Evolutionary conservation across 331 rosid species (phyloP).

Genomic region (Stylosanthes scabra): DNA sequence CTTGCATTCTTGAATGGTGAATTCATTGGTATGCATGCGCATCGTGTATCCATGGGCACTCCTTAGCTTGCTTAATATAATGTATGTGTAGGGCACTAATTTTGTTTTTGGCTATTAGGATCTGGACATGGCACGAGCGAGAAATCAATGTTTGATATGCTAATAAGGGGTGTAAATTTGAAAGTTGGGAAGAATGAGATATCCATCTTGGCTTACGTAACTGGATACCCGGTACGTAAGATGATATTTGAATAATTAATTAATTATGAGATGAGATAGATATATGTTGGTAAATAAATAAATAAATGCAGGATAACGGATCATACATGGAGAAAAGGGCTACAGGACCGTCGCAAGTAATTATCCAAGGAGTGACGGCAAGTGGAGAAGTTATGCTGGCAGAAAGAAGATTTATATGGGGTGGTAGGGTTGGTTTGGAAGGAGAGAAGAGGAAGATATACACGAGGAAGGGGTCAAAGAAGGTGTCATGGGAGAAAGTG

Average conservation of each 20-base stretch:
- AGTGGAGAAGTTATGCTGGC: too few relatives aligned
- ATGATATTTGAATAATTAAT: slow-evolving; percentile 4
- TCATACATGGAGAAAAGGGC: slow-evolving; percentile 94
- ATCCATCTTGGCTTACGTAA: slow-evolving; percentile 56
- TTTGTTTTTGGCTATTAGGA: slow-evolving; percentile 48
- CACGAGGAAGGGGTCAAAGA: slow-evolving; percentile 58
- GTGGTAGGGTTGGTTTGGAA: slow-evolving; percentile 57
- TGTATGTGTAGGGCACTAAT: neutral
- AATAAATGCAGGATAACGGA: slow-evolving; percentile 72
- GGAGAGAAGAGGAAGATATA: slow-evolving; percentile 57
- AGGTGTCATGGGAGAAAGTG: slow-evolving; percentile 57
- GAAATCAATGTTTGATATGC: slow-evolving; percentile 50
- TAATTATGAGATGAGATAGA: too few relatives aligned
- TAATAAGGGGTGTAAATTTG: slow-evolving; percentile 27
- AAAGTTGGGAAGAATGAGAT: slow-evolving; percentile 60
- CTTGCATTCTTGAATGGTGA: slow-evolving; percentile 66
- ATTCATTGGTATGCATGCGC: slow-evolving; percentile 62
- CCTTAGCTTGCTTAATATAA: neutral
- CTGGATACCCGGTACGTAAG: slow-evolving; percentile 80
- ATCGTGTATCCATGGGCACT: too few relatives aligned
- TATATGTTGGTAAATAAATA: too few relatives aligned
- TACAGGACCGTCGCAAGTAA: slow-evolving; percentile 55
- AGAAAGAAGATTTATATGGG: slow-evolving; percentile 68
- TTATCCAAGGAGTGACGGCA: neutral
- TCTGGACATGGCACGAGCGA: slow-evolving; percentile 68